Base-by-base conservation (phyloP, 2,329 filamentous ascomycete genomes). In the Alternaria brassicicola region DNA sequence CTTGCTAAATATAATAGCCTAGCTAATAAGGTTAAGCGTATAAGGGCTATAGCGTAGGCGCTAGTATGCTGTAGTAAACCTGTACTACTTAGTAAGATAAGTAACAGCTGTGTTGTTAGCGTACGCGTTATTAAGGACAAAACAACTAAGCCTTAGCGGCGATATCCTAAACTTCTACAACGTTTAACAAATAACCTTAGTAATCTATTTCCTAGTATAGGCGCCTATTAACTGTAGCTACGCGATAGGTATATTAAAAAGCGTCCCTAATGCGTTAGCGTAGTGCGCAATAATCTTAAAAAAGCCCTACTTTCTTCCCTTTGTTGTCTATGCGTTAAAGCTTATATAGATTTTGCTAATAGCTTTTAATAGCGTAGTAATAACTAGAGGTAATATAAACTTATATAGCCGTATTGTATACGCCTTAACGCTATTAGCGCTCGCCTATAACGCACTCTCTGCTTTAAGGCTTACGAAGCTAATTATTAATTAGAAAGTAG, bases 161-260 rank as follows among this genome's bases (percentile, higher is more conserved):
- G 19, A 10, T 17, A 58, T 48, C 7, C 23, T 12, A 23, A 46
- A 46, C 17, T 36, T 4, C 28, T 31, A 13, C 31, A 59, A 39
- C 3, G 12, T 55, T 41, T 30, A 19, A 3, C 6, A 3, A n/a
- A 59, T 26, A 10, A 47, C 30, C 9, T 52, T 25, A 42, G 39
- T 52, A 4, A 59, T 55, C 19, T 30, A 39, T 39, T 59, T 26
- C 15, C 46, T 19, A 41, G 46, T 51, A 23, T 59, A 35, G 7
- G 52, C 31, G 31, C 57, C 52, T 23, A 15, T 38, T 5, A 59
- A 33, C 15, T 59, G 33, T 1, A 47, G 52, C 35, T 56, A 28
- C n/a, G 57, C 57, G 26, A 59, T 56, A 52, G 47, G 57, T 7
- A 59, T 17, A 15, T 56, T 47, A 1, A 28, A n/a, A 36, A 59